A percentile compares a stretch with the other conserved stretches of the same genome.
phyloP scores from a whole-genome alignment of 192 early-diverging fungal species.

The Coemansia sp. region DNA sequence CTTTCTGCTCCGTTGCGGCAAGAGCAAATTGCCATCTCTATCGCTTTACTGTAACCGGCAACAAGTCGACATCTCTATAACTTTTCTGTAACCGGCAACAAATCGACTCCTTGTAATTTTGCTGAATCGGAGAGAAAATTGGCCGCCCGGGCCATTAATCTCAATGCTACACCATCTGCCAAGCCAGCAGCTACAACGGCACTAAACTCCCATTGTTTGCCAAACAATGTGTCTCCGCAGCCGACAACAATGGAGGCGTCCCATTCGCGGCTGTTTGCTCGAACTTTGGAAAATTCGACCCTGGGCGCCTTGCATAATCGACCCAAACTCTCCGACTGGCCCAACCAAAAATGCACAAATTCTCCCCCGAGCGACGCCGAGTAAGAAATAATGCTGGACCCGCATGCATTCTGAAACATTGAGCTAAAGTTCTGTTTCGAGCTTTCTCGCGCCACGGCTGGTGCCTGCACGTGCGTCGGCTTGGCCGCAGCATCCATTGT shows the following conservation, averaged over 20 bases:
- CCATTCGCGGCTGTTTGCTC: neutral
- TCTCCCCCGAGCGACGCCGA: neutral
- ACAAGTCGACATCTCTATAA: no score
- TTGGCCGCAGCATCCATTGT: neutral
- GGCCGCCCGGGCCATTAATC: neutral
- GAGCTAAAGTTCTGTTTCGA: neutral
- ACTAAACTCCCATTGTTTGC: neutral
- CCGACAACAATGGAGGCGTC: neutral
- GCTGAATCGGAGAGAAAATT: no score
- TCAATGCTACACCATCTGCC: neutral
- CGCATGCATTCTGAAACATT: neutral
- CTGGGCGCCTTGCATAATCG: neutral
- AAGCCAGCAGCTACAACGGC: neutral
- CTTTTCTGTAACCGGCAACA: no score
- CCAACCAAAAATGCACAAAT: neutral
- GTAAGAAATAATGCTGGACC: neutral
- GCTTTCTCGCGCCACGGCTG: neutral
- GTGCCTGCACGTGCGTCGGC: neutral
- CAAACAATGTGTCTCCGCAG: neutral
- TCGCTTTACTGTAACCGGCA: no score
- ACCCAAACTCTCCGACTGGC: neutral
- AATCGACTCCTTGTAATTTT: no score
- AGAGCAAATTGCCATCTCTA: no score
- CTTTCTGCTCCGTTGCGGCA: no score
- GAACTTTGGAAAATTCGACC: neutral